These are phyloP conservation scores for Lepidopterella palustris DNA, from an alignment of 495 filamentous ascomycete genomes.

Conservation along the genomic window DNA sequence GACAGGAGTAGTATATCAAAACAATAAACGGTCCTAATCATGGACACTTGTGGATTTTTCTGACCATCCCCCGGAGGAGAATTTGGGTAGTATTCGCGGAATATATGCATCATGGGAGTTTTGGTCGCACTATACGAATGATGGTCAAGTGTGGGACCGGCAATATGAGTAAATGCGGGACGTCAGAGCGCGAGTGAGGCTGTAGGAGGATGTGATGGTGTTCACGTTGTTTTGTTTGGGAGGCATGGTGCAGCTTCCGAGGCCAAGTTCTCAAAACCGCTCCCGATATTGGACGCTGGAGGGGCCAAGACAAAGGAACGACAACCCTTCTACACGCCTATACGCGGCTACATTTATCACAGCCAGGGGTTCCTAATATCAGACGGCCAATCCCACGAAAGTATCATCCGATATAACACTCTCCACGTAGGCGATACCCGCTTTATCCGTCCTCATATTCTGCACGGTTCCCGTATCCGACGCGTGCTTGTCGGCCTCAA, in stretches of 20 bases:
- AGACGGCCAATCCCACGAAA: background rate
- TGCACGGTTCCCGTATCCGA: conserved; percentile 10
- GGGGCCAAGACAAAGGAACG: background rate
- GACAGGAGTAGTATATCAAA: background rate
- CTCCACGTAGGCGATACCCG: background rate
- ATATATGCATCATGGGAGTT: background rate
- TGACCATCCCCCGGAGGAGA: background rate
- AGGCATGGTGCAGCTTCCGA: background rate
- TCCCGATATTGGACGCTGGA: too few species aligned
- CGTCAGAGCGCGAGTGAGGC: background rate
- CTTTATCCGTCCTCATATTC: background rate
- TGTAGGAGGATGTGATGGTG: background rate
- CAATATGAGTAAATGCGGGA: background rate
- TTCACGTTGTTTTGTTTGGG: background rate
- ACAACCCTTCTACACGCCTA: background rate
- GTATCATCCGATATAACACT: background rate
- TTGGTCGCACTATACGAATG: background rate
- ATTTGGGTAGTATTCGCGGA: background rate
- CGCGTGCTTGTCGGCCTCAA: conserved; percentile 4
- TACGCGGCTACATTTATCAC: background rate
- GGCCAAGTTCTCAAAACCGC: too few species aligned
- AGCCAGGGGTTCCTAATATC: background rate
- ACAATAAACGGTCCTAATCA: background rate
- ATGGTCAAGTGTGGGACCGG: background rate
- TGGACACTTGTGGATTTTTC: background rate